Evolutionary conservation across 345 rosid species (phyloP), one percentile per base, ranked within the genome.

Genomic region (Crucihimalaya himalaica): DNA sequence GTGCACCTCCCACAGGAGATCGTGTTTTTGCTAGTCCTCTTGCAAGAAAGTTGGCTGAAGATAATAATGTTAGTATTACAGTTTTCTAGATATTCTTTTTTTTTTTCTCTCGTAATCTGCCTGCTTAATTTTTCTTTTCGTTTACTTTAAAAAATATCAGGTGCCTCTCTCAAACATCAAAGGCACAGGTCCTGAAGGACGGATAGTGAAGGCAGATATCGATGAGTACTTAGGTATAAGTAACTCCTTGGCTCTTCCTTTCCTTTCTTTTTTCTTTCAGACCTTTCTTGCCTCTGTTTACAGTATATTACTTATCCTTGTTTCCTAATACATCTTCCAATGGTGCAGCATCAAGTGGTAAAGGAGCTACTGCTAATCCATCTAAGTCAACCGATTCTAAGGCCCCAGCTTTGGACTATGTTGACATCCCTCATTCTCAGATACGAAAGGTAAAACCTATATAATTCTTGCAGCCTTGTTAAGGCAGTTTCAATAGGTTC

Each of bases 121-220:
- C 16, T 18, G 8, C 39, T 75, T 21, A 40, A 39, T 68, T 15
- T 42, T 57, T 58, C 66, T 15, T 55, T 14, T 65, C 42, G 35
- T 29, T 79, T 46, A 32, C n/a, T 37, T 21, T 34, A 39, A 58
- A 74, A 66, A 28, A 61, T 3, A 57, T 29, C 62, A 95, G 99
- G 91, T 90, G 63, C 63, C 89, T 43, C 94, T 95, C 56, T 79
- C 97, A 64, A 89, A 85, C 80, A 87, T 95, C 79, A 86, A 86
- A 75, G 99, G 99, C 74, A 90, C 99, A 8, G 99, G 98, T 80
- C 90, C 92, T 70, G 97, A 90, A 72, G 98, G 97, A 74, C 82
- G 64, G 66, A 88, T 95, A 63, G 87, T 91, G 71, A 95, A 92
- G 83, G 97, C 96, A 57, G 99, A 95, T 83, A 75, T 95, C 54